Conservation (phyloP, 495 filamentous ascomycete species). For the Pseudotulostoma volvatum region DNA sequence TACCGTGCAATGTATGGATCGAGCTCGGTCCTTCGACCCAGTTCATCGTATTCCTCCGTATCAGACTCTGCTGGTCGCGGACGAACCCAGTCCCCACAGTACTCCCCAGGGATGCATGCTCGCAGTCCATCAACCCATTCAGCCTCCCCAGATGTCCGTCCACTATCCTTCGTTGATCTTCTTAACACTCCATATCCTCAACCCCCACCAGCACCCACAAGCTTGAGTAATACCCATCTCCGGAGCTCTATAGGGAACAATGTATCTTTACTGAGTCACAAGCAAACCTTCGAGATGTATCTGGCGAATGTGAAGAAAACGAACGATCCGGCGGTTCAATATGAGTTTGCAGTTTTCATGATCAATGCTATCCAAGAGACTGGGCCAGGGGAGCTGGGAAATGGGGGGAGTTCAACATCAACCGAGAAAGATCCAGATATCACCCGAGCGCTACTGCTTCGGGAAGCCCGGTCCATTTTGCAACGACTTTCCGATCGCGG, state of each 20-base stretch:
- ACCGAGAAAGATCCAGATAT: slow-evolving; percentile 25
- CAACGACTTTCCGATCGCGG: slow-evolving; percentile 70
- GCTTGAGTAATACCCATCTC: slow-evolving; percentile 63
- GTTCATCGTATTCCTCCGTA: slow-evolving; percentile 51
- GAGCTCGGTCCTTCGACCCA: slow-evolving; percentile 40
- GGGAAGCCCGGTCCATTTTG: slow-evolving; percentile 80
- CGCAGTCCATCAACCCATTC: slow-evolving; percentile 47
- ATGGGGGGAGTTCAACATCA: slow-evolving; percentile 20
- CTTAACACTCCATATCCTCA: slow-evolving; percentile 82
- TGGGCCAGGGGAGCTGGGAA: slow-evolving; percentile 23
- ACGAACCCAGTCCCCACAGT: slow-evolving; percentile 41
- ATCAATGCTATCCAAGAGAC: slow-evolving; percentile 65
- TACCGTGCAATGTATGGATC: slow-evolving; percentile 29
- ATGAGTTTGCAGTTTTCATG: slow-evolving; percentile 91
- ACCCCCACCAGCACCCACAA: slow-evolving; percentile 55
- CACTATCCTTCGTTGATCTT: slow-evolving; percentile 71
- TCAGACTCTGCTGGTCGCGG: slow-evolving; percentile 48
- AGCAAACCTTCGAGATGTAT: slow-evolving; percentile 95
- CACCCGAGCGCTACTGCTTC: slow-evolving; percentile 48
- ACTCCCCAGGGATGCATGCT: slow-evolving; percentile 30
- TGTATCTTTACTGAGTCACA: slow-evolving; percentile 73
- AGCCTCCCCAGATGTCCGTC: slow-evolving; percentile 57
- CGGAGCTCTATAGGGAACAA: slow-evolving; percentile 67
- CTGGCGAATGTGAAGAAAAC: slow-evolving; percentile 92
- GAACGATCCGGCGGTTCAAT: slow-evolving; percentile 71